Percentiles rank a stretch among this genome's conserved stretches.
phyloP scores from a whole-genome alignment of 306 rosid genomes.

The Cicer cuneatum region DNA sequence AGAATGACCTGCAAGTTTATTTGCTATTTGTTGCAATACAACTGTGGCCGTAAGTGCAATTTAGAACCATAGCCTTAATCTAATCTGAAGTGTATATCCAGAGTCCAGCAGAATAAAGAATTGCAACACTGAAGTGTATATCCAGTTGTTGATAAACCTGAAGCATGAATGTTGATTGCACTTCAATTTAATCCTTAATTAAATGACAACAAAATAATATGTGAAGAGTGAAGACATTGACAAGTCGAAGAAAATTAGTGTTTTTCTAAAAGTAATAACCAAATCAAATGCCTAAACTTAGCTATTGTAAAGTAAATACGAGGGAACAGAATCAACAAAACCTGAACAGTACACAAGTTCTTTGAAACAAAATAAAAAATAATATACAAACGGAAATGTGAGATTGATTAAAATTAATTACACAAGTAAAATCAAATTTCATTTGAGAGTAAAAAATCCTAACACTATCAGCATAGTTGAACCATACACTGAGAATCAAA shows the following conservation, averaged over 20 bases:
- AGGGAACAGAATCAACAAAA: background rate
- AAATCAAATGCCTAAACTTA: background rate
- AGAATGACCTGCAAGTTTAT: too few species aligned
- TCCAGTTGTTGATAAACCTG: constrained; percentile 35
- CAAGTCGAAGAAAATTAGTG: background rate
- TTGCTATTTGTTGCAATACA: too few species aligned
- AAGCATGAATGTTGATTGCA: constrained; percentile 26
- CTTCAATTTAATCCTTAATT: background rate
- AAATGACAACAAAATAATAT: background rate
- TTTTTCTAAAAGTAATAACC: background rate
- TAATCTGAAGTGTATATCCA: too few species aligned
- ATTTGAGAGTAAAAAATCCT: background rate
- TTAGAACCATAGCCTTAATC: too few species aligned
- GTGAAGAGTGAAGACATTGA: constrained; percentile 1
- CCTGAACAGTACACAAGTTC: background rate
- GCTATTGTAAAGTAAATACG: background rate
- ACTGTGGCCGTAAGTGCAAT: too few species aligned
- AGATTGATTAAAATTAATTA: background rate
- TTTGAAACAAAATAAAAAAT: constrained; percentile 5
- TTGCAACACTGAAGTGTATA: constrained; percentile 34
- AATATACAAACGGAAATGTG: background rate
- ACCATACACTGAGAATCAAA: too few species aligned
- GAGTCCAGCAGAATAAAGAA: constrained; percentile 10
- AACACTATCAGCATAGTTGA: background rate
- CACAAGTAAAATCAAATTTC: background rate